A percentile compares a stretch with the other conserved stretches of the same genome.
Evolutionary conservation across 495 filamentous ascomycete genomes (phyloP).

Genomic region (Diplogelasinospora grovesii): DNA sequence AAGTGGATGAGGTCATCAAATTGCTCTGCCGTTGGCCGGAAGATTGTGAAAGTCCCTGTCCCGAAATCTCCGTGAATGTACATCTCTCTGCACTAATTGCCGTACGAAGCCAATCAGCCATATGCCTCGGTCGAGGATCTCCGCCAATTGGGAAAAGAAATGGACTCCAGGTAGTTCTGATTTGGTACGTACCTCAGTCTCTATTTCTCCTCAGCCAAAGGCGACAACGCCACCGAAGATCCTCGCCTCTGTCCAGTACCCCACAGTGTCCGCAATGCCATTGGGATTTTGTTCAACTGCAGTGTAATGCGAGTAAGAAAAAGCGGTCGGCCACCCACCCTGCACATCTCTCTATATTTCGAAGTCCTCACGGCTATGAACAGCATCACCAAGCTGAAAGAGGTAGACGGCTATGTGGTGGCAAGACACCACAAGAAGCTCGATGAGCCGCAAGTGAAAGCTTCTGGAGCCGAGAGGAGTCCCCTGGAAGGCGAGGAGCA

Average conservation of each 20-base stretch:
- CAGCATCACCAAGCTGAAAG: constrained; percentile 12
- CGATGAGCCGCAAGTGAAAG: constrained; percentile 14
- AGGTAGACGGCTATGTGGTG: constrained; percentile 21
- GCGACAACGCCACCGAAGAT: constrained; percentile 20
- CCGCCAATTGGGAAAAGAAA: not conserved
- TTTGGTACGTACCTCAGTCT: not conserved
- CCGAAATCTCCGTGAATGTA: not conserved
- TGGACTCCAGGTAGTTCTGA: not conserved
- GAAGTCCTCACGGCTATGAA: no score
- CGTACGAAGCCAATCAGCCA: no score
- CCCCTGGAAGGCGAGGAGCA: constrained; percentile 15
- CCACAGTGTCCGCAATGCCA: constrained; percentile 21
- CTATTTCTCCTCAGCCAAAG: constrained; percentile 15
- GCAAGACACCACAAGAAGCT: constrained; percentile 17
- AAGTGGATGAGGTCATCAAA: not conserved
- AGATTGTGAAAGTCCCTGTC: not conserved
- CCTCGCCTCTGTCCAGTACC: constrained; percentile 24
- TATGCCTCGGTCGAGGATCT: no score
- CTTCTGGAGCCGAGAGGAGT: constrained; percentile 5
- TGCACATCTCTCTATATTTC: no score
- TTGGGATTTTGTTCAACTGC: constrained; percentile 17
- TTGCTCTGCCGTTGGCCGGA: not conserved
- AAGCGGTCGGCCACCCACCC: no score
- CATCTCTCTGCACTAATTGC: not conserved
- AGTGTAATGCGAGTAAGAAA: constrained; percentile 14